These are phyloP conservation scores for Aspergillus arachidicola DNA, from an alignment of 2,329 filamentous ascomycete genomes.

Conservation along the genomic window DNA sequence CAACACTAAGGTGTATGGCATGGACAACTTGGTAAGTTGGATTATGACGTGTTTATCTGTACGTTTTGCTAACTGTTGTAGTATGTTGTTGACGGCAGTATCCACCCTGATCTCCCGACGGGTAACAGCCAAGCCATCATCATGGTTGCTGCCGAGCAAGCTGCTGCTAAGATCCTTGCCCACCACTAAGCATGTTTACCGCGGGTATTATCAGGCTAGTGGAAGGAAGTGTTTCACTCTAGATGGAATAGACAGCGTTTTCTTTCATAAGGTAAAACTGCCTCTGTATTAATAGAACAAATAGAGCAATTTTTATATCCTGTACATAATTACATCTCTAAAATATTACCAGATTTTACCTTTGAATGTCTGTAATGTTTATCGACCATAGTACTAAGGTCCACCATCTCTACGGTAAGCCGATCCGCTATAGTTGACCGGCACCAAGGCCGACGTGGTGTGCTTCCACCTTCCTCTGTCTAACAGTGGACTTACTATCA, in stretches of 20 bases:
- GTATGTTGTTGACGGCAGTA: constrained; percentile 19
- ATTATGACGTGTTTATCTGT: neutral
- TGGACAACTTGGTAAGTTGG: constrained; percentile 50
- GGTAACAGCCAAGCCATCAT: constrained; percentile 69
- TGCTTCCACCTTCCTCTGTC: rapidly evolving
- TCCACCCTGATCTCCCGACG: constrained; percentile 56
- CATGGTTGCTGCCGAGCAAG: constrained; percentile 65
- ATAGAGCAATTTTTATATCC: neutral
- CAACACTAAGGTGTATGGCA: constrained; percentile 60
- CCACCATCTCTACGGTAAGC: no score
- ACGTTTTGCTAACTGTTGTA: constrained; percentile 43
- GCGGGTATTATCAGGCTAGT: neutral
- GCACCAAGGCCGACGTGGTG: no score
- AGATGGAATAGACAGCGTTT: no score
- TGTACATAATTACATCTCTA: neutral
- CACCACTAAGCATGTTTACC: constrained; percentile 45
- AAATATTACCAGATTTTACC: no score
- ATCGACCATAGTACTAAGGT: rapidly evolving
- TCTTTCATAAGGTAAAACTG: no score
- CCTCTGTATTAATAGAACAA: neutral
- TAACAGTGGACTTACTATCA: no score
- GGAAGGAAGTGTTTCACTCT: neutral
- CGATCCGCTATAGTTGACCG: no score
- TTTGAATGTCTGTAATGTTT: no score
- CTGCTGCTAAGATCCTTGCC: constrained; percentile 44